Base-by-base conservation (phyloP, 768 basidiomycete genomes). In the Russula virescens region DNA sequence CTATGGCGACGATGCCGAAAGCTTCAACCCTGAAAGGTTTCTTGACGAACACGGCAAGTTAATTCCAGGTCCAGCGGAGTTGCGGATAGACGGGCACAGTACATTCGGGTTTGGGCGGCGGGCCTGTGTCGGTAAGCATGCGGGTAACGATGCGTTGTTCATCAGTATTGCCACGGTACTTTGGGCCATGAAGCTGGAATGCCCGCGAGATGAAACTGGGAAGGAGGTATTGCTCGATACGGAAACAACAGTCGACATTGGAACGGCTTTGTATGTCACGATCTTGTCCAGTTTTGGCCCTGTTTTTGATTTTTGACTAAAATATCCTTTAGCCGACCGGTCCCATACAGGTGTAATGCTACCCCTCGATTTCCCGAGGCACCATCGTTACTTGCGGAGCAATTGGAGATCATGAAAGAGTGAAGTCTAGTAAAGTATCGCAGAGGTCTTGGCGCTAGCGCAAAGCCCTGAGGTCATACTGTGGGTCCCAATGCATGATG, bases 91-190 rank as follows among this genome's bases (percentile, higher is more conserved):
- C 11, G 67, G 65, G 5, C 65, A 66, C 40, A 38, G 57, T 5
- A 40, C 62, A 9, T 68, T 51, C 31, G 66, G 63, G 1, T 67
- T 63, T 31, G 66, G 66, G 23, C 31, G 43, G 23, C 60, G 69
- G 2, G 56, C 60, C 14, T 71, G 69, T 38, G 45, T 61, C 7
- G 70, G 70, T 23, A 54, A 53, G n/a, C 57, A 64, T 9, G 18
- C 67, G 18, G 70, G 67, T 16, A 59, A 67, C 19, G 59, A 68
- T 3, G 3, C 66, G 18, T 23, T 69, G 18, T 71, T 65, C 55
- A 61, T 71, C 40, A 23, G 53, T 40, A 60, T 71, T 6, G 67
- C 70, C 31, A 60, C 61, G 9, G 19, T 68, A 2, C 66, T 71
- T 8, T 66, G 66, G 63, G 58, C 69, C 16, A 57, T 58, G 35